Evolutionary conservation across 495 filamentous ascomycete species (phyloP).

Genomic region (Lophium mytilinum): DNA sequence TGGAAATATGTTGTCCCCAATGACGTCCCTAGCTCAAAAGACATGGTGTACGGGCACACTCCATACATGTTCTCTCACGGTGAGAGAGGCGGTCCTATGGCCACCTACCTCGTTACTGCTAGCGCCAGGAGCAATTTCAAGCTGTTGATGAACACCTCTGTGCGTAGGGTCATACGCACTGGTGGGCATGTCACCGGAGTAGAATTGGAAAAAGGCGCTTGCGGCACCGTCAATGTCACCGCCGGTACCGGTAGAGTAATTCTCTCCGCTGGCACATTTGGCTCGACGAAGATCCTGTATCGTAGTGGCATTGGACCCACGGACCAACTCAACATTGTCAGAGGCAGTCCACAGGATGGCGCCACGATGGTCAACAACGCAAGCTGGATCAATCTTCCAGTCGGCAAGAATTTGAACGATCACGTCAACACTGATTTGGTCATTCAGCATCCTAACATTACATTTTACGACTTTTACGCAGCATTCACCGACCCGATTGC

Average conservation of each 20-base stretch:
- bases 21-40: slow-evolving; percentile 53
- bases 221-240: slow-evolving; percentile 54
- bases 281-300: slow-evolving; percentile 61
- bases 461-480: slow-evolving; percentile 57
- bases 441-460: slow-evolving; percentile 52
- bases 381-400: slow-evolving; percentile 64
- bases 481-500: slow-evolving; percentile 46
- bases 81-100: slow-evolving; percentile 62
- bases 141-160: slow-evolving; percentile 56
- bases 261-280: slow-evolving; percentile 61
- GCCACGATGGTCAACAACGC: slow-evolving; percentile 45
- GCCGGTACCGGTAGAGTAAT: slow-evolving; percentile 54
- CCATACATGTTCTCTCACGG: slow-evolving; percentile 61
- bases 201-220: slow-evolving; percentile 54
- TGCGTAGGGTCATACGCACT: slow-evolving; percentile 55
- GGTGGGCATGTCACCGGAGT: slow-evolving; percentile 57
- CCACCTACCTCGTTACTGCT: slow-evolving; percentile 63
- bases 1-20: slow-evolving; percentile 59
- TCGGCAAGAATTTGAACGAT: slow-evolving; percentile 66
- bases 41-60: slow-evolving; percentile 56
- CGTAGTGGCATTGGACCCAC: slow-evolving; percentile 33
- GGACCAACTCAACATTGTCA: slow-evolving; percentile 31
- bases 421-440: slow-evolving; percentile 57
- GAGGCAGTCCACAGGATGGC: slow-evolving; percentile 25
- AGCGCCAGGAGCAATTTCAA: slow-evolving; percentile 56